phyloP scores from a whole-genome alignment of 2,329 filamentous ascomycete species.

The Ophiostoma tasmaniense region DNA sequence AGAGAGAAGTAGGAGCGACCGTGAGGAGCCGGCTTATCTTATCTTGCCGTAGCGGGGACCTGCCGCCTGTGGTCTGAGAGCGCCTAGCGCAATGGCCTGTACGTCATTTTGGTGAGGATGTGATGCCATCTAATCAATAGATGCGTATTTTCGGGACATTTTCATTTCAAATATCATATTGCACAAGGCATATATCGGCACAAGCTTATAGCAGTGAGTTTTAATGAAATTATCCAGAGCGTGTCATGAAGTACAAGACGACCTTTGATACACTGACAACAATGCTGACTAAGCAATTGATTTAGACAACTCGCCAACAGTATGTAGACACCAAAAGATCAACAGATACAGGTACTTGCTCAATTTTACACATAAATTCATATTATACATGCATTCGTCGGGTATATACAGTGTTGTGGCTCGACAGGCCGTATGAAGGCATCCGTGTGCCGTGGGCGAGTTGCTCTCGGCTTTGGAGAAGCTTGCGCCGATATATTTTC shows the following conservation, averaged over 20 bases:
- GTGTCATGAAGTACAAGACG: neutral
- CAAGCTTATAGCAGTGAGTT: neutral
- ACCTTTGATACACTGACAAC: no score
- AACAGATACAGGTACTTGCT: neutral
- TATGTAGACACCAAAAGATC: neutral
- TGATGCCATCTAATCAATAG: neutral
- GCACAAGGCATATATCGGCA: no score
- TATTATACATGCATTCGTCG: neutral
- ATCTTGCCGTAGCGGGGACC: neutral
- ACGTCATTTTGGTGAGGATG: neutral
- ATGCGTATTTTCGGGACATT: no score
- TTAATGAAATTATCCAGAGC: no score
- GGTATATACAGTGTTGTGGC: neutral
- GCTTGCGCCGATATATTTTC: neutral
- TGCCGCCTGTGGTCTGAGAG: neutral
- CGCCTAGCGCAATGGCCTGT: neutral
- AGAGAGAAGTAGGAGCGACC: neutral
- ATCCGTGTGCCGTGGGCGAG: neutral
- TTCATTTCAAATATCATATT: no score
- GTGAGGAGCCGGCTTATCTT: constrained; percentile 7
- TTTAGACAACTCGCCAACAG: neutral
- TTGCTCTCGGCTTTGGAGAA: neutral
- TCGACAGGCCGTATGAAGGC: neutral
- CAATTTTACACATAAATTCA: neutral
- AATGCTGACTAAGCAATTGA: neutral